Base-by-base conservation (phyloP, 306 rosid species). In the Elaeagnus macrophylla region DNA sequence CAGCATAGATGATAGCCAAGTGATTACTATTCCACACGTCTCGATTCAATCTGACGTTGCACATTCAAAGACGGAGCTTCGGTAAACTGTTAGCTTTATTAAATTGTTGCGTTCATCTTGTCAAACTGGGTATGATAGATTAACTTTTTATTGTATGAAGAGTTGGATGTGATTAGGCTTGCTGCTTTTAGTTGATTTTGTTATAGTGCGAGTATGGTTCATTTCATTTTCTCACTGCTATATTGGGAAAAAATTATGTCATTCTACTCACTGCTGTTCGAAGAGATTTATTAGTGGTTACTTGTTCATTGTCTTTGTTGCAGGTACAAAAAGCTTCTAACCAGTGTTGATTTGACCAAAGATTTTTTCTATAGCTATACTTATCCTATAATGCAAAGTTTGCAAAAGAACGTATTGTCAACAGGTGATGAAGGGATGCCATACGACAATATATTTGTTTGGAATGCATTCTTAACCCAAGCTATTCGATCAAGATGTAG, bases 291-390 rank as follows among this genome's bases (percentile, higher is more conserved):
- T 19, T 42, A 11, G 10, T 56, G 5, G 20, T 61, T 38, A 57
- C 35, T 12, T 50, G 55, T 13, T 48, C 38, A 41, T 55, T 8
- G 57, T 67, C 41, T 60, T 55, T 9, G 43, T 36, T 72, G 74
- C 74, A 82, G 97, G 86, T 91, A 91, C 88, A 86, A 77, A 57
- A 91, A 82, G 68, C 97, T 91, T 60, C 56, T 91, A 49, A 84
- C 89, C 18, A 91, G 93, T 75, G 86, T 91, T 37, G 96, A 91
- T 64, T 77, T 91, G 83, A 91, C 96, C 46, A 91, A 84, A 74
- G 96, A 91, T 61, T 91, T 91, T 76, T 91, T 81, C 96, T 91
- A 61, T 65, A 86, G 97, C 67, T 87, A 91, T 59, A 82, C 97
- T 6, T 91, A 91, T 75, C 97, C 97, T 53, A 82, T 91, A 66